These are phyloP conservation scores for Eimeria acervulina DNA, from an alignment of 169 alveolate species.

Conservation along the genomic window DNA sequence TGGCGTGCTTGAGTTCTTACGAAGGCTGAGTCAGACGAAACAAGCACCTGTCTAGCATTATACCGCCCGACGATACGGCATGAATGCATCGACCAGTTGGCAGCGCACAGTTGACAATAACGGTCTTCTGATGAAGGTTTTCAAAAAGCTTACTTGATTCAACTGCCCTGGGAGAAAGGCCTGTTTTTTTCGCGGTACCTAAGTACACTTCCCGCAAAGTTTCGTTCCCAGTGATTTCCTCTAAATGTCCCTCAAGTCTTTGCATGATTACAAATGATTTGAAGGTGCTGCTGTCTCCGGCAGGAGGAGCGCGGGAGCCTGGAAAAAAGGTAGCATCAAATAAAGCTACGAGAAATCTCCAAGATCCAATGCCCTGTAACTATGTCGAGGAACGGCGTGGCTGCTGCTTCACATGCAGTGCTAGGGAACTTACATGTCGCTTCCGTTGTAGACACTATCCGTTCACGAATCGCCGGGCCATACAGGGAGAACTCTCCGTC, in stretches of 20 bases:
- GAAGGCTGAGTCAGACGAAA: conserved; percentile 14
- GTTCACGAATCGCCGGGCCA: conserved; percentile 54
- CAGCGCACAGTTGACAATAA: not conserved
- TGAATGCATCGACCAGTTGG: not conserved
- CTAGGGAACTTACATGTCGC: conserved; percentile 11
- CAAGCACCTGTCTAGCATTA: not conserved
- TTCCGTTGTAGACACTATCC: not conserved
- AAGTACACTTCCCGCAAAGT: conserved; percentile 16
- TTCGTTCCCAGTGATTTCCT: conserved; percentile 10
- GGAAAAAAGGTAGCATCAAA: not conserved
- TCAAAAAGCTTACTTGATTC: conserved; percentile 38
- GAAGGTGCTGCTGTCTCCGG: conserved; percentile 41
- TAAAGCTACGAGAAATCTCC: not conserved
- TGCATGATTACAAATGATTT: conserved; percentile 54
- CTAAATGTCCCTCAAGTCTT: conserved; percentile 24
- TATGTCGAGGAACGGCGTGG: not conserved
- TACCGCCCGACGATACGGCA: not conserved
- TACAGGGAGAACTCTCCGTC: conserved; percentile 67
- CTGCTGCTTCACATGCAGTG: not conserved
- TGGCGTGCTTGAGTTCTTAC: conserved; percentile 44
- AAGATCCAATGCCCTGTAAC: not conserved
- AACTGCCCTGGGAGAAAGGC: conserved; percentile 62
- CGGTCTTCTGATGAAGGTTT: not conserved
- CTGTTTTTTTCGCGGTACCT: conserved; percentile 59
- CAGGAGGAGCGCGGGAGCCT: conserved; percentile 28